Percentiles rank a stretch among this genome's conserved stretches.
Evolutionary conservation across 2,329 filamentous ascomycete species (phyloP).

Genomic region (Ophiocordyceps camponoti-leonardi): DNA sequence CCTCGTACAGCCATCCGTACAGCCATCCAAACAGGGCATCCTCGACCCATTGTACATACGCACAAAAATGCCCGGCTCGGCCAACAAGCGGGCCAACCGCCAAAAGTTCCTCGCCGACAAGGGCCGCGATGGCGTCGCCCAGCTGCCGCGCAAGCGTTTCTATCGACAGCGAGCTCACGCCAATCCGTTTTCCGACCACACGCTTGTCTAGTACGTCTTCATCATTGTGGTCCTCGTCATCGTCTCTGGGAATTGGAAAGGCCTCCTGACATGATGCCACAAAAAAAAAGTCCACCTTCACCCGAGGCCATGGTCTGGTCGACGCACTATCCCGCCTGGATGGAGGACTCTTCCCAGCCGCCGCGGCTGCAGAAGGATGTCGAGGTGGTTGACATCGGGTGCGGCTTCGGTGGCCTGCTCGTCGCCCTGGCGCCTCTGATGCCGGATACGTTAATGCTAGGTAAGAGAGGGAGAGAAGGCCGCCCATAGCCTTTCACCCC

Average conservation of each 20-base stretch:
- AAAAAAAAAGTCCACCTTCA: constrained; percentile 50
- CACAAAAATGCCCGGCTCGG: constrained; percentile 10
- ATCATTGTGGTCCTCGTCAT: not conserved
- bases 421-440: constrained; percentile 70
- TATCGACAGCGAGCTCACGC: constrained; percentile 93
- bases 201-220: constrained; percentile 67
- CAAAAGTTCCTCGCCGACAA: constrained; percentile 44
- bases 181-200: constrained; percentile 94
- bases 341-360: constrained; percentile 16
- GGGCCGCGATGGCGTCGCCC: constrained; percentile 31
- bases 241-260: not conserved
- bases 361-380: constrained; percentile 40
- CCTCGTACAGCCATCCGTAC: too few relatives aligned
- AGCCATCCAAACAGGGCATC: too few relatives aligned
- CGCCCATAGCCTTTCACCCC: not conserved
- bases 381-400: constrained; percentile 91
- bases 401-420: constrained; percentile 82
- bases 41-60: too few relatives aligned
- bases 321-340: constrained; percentile 61
- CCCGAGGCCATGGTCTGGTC: constrained; percentile 89
- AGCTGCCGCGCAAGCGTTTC: constrained; percentile 83
- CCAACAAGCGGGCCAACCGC: constrained; percentile 46
- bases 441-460: constrained; percentile 69
- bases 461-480: constrained; percentile 23
- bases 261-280: not conserved